Base-by-base conservation (phyloP, 2,329 filamentous ascomycete species). In the Hortaea werneckii region DNA sequence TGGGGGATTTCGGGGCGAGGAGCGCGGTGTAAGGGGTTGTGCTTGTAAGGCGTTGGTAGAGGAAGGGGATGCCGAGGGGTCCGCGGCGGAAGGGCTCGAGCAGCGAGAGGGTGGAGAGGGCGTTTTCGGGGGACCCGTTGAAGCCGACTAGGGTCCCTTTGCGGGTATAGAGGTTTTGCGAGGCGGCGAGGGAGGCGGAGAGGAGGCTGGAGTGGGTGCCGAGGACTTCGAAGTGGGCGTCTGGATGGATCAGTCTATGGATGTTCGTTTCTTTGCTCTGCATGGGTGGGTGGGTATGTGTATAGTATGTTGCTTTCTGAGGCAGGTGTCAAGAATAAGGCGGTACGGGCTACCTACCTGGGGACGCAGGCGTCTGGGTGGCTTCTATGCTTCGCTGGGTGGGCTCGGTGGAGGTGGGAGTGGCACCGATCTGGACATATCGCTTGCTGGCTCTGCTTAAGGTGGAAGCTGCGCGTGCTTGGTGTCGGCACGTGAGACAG, bases 181-280 rank as follows among this genome's bases (percentile, higher is more conserved):
- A 96, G 37, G 92, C 86, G 32, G 92, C 94, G 43, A 98, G 78
- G 6, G 84, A 87, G 54, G 95, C 89, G 20, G 90, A 95, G 56
- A 98, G 82, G 53, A 98, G 80, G 45, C 92, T 96, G 67, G 92
- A 92, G 1, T 90, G 88, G 26, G 86, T 79, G 51, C 92, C 92
- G 53, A 98, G 73, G 41, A 96, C 87, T 67, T 96, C 87, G 66
- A 98, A 98, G 47, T 82, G 82, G 45, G 92, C 92, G 77, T 96
- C 92, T 95, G 10, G 32, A 10, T 10, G 32, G 32, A 10, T 10
- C 10, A 10, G 32, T 37, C 12, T 10, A 37, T 37, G 12, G 12
- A 37, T 10, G 32, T 12, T 37, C 32, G 32, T 10, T 10, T 10
- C 32, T 10, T 10, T 10, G 32, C 10, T 10, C 10, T 10, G 10